Percentiles rank a stretch among this genome's conserved stretches.
Evolutionary conservation across 805 yeast genomes (phyloP).

Genomic region (Cyberlindnera meyerae): DNA sequence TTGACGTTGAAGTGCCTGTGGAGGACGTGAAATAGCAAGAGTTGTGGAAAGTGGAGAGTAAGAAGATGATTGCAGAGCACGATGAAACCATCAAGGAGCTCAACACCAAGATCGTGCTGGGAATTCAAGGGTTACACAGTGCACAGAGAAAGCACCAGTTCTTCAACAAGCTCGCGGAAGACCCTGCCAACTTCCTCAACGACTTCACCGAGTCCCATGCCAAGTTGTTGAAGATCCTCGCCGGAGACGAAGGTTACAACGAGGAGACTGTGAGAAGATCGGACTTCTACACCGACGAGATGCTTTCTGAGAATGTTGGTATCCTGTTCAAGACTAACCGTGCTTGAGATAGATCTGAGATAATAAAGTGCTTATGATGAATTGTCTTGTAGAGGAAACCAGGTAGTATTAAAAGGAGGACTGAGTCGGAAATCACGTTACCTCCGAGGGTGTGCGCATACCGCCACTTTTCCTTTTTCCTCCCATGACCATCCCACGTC

Average conservation of each 20-base stretch:
- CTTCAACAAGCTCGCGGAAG: slow-evolving; percentile 63
- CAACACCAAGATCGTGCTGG: slow-evolving; percentile 30
- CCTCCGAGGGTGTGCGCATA: no score
- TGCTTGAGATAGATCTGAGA: slow-evolving; percentile 8
- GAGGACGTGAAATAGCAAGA: slow-evolving; percentile 28
- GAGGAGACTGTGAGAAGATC: slow-evolving; percentile 87
- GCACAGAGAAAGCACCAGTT: slow-evolving; percentile 69
- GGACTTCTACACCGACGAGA: slow-evolving; percentile 69
- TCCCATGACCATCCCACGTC: no score
- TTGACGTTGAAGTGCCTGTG: slow-evolving; percentile 65
- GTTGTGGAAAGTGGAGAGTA: slow-evolving; percentile 28
- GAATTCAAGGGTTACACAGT: slow-evolving; percentile 46
- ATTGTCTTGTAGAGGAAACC: no score
- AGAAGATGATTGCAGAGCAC: slow-evolving; percentile 23
- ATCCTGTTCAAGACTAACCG: slow-evolving; percentile 57
- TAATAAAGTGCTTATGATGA: no score
- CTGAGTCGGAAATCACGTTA: no score
- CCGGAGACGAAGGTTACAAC: slow-evolving; percentile 85
- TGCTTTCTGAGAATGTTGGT: slow-evolving; percentile 74
- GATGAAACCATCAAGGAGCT: slow-evolving; percentile 32
- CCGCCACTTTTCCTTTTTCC: no score
- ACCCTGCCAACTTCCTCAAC: slow-evolving; percentile 73
- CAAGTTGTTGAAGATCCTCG: slow-evolving; percentile 76
- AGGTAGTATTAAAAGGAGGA: no score
- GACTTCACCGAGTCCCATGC: slow-evolving; percentile 76